Percentiles rank a stretch among this genome's conserved stretches.
Evolutionary conservation across 2,329 filamentous ascomycete species (phyloP).

Genomic region (Colletotrichum acutatum): DNA sequence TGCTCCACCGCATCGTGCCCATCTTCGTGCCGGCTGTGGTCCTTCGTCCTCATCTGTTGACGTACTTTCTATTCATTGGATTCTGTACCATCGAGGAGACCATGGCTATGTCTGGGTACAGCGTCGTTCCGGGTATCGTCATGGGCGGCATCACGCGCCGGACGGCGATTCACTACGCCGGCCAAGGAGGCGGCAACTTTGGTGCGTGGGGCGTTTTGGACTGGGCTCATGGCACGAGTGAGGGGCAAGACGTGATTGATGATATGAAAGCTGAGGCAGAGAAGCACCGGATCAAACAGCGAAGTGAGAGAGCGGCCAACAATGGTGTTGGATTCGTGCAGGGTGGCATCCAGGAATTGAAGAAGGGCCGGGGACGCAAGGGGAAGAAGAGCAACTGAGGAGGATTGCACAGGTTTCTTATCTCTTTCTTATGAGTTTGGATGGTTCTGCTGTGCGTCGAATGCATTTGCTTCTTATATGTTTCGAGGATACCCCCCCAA

Average conservation of each 20-base stretch:
- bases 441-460: background rate
- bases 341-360: conserved; percentile 40
- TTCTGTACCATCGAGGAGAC: conserved; percentile 75
- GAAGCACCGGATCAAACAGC: conserved; percentile 63
- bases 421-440: background rate
- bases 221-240: conserved; percentile 67
- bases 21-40: conserved; percentile 72
- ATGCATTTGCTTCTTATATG: conserved; percentile 22
- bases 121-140: conserved; percentile 63
- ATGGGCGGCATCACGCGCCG: conserved; percentile 61
- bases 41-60: conserved; percentile 78
- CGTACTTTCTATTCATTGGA: conserved; percentile 73
- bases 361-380: conserved; percentile 37
- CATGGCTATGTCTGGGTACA: conserved; percentile 75
- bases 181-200: conserved; percentile 67
- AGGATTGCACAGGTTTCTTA: background rate
- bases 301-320: conserved; percentile 46
- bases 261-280: conserved; percentile 66
- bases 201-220: conserved; percentile 72
- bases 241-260: conserved; percentile 62
- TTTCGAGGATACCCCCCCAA: conserved; percentile 11
- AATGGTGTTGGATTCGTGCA: conserved; percentile 47
- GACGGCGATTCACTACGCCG: conserved; percentile 65
- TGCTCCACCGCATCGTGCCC: conserved; percentile 73
- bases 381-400: background rate